phyloP scores from a whole-genome alignment of 1,284 basidiomycete genomes.

The Taiwanofungus camphoratus region DNA sequence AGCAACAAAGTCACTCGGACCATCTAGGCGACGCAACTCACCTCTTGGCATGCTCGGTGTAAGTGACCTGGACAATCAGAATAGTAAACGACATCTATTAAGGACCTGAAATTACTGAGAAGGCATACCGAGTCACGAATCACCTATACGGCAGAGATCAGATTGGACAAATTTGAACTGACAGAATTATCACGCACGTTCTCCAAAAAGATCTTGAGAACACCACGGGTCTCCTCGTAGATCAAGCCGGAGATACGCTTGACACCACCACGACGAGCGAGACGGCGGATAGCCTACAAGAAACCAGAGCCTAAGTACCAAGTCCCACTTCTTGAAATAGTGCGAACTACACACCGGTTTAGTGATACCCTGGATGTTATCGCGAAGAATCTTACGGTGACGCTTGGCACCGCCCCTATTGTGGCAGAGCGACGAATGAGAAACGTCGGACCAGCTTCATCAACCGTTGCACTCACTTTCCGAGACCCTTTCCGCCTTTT shows the following conservation, averaged over 20 bases:
- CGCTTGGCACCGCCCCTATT: conserved; percentile 39
- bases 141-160: conserved; percentile 31
- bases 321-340: conserved; percentile 28
- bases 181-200: conserved; percentile 30
- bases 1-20: neutral
- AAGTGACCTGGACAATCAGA: conserved; percentile 54
- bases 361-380: conserved; percentile 69
- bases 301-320: conserved; percentile 1
- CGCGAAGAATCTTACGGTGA: conserved; percentile 60
- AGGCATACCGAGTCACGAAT: conserved; percentile 66
- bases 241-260: conserved; percentile 82
- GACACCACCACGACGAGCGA: conserved; percentile 82
- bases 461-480: conserved; percentile 19
- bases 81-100: conserved; percentile 9
- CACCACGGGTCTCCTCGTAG: conserved; percentile 81
- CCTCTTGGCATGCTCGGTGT: conserved; percentile 86
- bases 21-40: conserved; percentile 22
- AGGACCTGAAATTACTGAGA: neutral
- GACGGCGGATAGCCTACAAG: conserved; percentile 69
- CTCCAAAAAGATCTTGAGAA: conserved; percentile 80
- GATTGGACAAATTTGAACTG: neutral
- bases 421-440: neutral
- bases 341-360: conserved; percentile 33
- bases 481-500: conserved; percentile 49
- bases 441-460: conserved; percentile 1